A percentile compares a stretch with the other conserved stretches of the same genome.
Evolutionary conservation across 257 asterid genomes (phyloP).

Genomic region (Solanum ossicruentum): DNA sequence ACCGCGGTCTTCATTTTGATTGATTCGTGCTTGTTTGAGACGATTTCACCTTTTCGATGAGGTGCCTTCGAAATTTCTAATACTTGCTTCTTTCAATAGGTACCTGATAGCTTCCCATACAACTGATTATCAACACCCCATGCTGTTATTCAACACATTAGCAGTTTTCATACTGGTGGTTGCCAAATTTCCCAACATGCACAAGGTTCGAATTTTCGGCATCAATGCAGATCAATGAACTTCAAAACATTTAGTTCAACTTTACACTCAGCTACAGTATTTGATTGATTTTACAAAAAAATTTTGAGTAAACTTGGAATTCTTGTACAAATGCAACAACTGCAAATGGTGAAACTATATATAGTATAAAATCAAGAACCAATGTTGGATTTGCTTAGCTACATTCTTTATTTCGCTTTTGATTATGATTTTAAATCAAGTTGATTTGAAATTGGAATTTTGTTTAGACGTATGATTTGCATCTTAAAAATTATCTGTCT

Average conservation of each 20-base stretch:
- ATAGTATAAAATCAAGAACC: background rate
- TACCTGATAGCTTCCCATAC: conserved; percentile 94
- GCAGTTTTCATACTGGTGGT: conserved; percentile 80
- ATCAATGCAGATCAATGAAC: conserved; percentile 69
- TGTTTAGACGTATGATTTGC: no score
- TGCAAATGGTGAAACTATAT: background rate
- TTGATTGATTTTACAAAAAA: background rate
- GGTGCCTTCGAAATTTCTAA: background rate
- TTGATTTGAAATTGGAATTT: no score
- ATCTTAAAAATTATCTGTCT: no score
- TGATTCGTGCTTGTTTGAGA: background rate
- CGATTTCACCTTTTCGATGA: background rate
- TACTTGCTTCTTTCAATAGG: conserved; percentile 25
- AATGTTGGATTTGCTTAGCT: background rate
- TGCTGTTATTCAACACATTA: conserved; percentile 77
- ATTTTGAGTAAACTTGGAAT: background rate
- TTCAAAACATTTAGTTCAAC: background rate
- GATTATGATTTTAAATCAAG: no score
- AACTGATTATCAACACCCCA: conserved; percentile 77
- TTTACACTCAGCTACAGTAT: background rate
- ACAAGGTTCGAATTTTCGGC: conserved; percentile 96
- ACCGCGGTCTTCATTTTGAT: no score
- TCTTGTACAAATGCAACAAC: conserved; percentile 4
- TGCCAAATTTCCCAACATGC: conserved; percentile 94
- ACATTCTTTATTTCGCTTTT: no score